Evolutionary conservation across 176 grass and related monocot species (phyloP).

Genomic region (Elaeis guineensis): DNA sequence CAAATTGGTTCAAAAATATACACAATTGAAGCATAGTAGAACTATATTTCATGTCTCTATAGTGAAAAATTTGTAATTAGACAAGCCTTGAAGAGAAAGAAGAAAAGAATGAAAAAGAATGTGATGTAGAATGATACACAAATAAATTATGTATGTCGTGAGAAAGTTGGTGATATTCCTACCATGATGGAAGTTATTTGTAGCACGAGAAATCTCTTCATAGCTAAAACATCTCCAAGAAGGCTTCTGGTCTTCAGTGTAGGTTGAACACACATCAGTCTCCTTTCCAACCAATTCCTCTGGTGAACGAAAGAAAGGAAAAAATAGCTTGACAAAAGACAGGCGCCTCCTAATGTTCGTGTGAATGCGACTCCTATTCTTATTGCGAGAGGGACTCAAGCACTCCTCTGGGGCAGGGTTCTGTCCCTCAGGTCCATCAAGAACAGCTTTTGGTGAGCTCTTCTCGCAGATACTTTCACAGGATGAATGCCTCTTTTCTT

Average conservation of each 20-base stretch:
- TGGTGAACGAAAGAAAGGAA: slow-evolving; percentile 46
- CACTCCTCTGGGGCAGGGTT: slow-evolving; percentile 41
- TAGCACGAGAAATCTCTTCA: slow-evolving; percentile 54
- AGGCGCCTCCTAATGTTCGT: slow-evolving; percentile 56
- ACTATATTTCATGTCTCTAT: too few species aligned
- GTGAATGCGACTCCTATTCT: slow-evolving; percentile 21
- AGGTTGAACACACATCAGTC: slow-evolving; percentile 29
- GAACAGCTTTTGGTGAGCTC: slow-evolving; percentile 63
- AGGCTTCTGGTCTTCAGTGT: slow-evolving; percentile 31
- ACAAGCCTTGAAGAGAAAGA: too few species aligned
- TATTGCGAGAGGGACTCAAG: slow-evolving; percentile 50
- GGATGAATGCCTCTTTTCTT: slow-evolving; percentile 27
- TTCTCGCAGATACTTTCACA: slow-evolving; percentile 37
- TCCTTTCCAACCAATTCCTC: slow-evolving; percentile 35
- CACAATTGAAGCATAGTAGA: too few species aligned
- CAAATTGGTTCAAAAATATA: slow-evolving; percentile 4
- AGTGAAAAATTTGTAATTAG: too few species aligned
- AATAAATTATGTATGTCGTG: background rate
- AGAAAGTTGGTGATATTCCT: background rate
- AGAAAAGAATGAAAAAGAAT: too few species aligned
- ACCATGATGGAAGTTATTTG: slow-evolving; percentile 38
- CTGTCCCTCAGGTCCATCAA: slow-evolving; percentile 48
- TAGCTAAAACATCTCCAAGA: slow-evolving; percentile 73
- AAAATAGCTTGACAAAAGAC: slow-evolving; percentile 57
- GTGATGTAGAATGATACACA: background rate